Percentiles rank a stretch among this genome's conserved stretches.
Evolutionary conservation across 768 basidiomycete species (phyloP).

Genomic region (Suillus brevipes): DNA sequence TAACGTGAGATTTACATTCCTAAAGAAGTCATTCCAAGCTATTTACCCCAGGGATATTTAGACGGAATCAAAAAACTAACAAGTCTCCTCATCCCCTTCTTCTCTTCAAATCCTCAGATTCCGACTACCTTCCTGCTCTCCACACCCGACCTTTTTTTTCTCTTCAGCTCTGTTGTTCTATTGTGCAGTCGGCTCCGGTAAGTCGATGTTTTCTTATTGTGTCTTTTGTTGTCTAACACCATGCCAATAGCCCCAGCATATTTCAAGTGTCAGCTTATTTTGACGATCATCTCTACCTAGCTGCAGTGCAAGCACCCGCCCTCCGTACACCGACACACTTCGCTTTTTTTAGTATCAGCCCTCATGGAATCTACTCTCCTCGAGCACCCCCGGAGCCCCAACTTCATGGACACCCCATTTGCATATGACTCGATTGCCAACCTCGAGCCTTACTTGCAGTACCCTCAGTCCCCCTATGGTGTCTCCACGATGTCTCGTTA

Average conservation of each 20-base stretch:
- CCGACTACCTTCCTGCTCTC: slow-evolving; percentile 37
- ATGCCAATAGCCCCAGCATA: slow-evolving; percentile 29
- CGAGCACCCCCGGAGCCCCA: slow-evolving; percentile 51
- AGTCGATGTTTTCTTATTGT: not conserved
- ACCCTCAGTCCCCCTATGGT: slow-evolving; percentile 65
- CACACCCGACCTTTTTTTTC: slow-evolving; percentile 41
- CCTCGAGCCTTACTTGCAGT: slow-evolving; percentile 63
- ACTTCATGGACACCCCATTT: slow-evolving; percentile 50
- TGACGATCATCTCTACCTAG: slow-evolving; percentile 37
- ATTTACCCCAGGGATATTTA: slow-evolving; percentile 31
- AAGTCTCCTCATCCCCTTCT: slow-evolving; percentile 22
- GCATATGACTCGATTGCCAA: slow-evolving; percentile 46
- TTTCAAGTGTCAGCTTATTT: slow-evolving; percentile 33
- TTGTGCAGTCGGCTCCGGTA: slow-evolving; percentile 32
- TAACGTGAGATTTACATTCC: slow-evolving; percentile 5
- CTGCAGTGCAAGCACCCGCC: slow-evolving; percentile 47
- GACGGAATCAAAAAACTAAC: slow-evolving; percentile 27
- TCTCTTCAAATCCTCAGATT: slow-evolving; percentile 21
- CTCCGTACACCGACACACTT: slow-evolving; percentile 17
- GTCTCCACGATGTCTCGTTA: slow-evolving; percentile 61
- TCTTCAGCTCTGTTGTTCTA: slow-evolving; percentile 30
- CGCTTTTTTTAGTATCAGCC: slow-evolving; percentile 11
- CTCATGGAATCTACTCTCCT: slow-evolving; percentile 51
- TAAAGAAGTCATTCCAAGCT: slow-evolving; percentile 13
- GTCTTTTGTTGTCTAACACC: slow-evolving; percentile 7